phyloP scores from a whole-genome alignment of 768 basidiomycete species.

The Candolleomyces efflorescens region DNA sequence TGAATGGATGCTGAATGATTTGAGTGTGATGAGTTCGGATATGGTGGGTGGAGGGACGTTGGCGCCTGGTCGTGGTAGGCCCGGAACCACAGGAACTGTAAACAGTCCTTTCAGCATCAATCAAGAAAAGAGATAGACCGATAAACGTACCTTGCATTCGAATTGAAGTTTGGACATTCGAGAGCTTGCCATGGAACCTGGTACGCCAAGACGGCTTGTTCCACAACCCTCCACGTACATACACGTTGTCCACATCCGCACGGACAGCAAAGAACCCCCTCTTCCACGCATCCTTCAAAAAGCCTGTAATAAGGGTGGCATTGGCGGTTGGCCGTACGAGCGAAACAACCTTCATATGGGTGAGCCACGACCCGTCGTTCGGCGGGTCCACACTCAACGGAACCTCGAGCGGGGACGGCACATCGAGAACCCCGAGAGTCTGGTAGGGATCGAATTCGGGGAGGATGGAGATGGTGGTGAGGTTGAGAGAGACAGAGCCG shows the following conservation, averaged over 20 bases:
- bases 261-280: constrained; percentile 43
- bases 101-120: too few relatives aligned
- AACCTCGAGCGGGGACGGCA: constrained; percentile 47
- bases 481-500: constrained; percentile 51
- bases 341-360: constrained; percentile 46
- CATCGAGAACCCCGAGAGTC: constrained; percentile 43
- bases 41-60: constrained; percentile 49
- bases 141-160: constrained; percentile 51
- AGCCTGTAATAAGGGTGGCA: constrained; percentile 41
- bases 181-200: constrained; percentile 33
- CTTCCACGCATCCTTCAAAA: constrained; percentile 57
- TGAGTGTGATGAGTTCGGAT: constrained; percentile 55
- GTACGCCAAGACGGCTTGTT: constrained; percentile 45
- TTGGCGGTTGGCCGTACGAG: constrained; percentile 52
- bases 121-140: too few relatives aligned
- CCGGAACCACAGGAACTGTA: constrained; percentile 62
- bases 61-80: constrained; percentile 56
- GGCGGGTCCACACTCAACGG: constrained; percentile 53
- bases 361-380: constrained; percentile 53
- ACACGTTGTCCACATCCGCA: constrained; percentile 37
- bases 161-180: constrained; percentile 42
- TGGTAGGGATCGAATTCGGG: constrained; percentile 36
- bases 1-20: constrained; percentile 45
- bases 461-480: constrained; percentile 47
- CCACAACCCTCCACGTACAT: constrained; percentile 48